Evolutionary conservation across 2,329 filamentous ascomycete genomes (phyloP), one percentile per base, ranked within the genome.

Genomic region (Pochonia chlamydosporia): DNA sequence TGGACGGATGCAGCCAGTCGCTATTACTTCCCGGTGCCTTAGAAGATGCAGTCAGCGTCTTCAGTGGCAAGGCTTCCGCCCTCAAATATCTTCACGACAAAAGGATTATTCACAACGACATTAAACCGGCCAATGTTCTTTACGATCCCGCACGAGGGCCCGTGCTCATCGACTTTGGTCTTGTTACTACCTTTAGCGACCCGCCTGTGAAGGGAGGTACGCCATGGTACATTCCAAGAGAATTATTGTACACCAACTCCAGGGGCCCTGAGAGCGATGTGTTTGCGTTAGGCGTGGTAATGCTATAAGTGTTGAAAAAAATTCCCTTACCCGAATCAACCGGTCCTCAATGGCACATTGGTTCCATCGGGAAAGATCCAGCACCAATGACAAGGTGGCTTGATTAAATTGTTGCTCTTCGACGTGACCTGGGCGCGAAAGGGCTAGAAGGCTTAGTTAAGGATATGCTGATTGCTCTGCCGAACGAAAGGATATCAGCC

Each of bases 61-160:
- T n/a, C n/a, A n/a, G n/a, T n/a, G n/a, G n/a, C n/a, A n/a, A n/a
- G n/a, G n/a, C n/a, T n/a, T 49, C 24, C 36, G 42, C 48, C n/a
- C 42, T 53, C 24, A 26, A 37, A n/a, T 48, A 49, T 37, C 44
- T 54, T 11, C 41, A 48, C 13, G 13, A 25, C 13, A 16, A 43
- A 20, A 23, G 30, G 3, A 33, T 55, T 23, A 18, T 36, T 14
- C 52, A 55, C 48, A 52, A 55, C 20, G 52, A 54, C 24, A 54
- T 55, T 30, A 55, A 50, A 36, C 50, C 53, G 5, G 20, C 16
- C 24, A 54, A 52, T 23, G 47, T 55, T 39, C 31, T 40, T 20
- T 55, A 54, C 40, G 40, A 45, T n/a, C 40, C 31, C 2, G 26
- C 41, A 18, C 52, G 47, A 6, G 43, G 53, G 9, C 40, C 48